Evolutionary conservation across 148 eudicot genomes (phyloP).

Genomic region (Chenopodium album): DNA sequence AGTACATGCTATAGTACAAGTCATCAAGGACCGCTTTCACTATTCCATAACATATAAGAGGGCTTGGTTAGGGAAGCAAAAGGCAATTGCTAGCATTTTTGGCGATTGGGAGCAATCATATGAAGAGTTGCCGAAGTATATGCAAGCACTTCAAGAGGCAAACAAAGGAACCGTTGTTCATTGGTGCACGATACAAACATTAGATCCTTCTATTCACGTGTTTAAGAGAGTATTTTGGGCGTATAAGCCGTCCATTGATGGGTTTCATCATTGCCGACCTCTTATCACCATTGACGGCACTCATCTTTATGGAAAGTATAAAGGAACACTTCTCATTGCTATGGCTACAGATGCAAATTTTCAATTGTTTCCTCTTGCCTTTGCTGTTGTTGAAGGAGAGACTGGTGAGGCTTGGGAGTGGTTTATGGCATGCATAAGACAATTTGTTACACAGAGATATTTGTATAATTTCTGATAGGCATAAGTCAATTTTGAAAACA

Average conservation of each 20-base stretch:
- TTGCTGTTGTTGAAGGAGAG: no score
- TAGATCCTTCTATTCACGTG: neutral
- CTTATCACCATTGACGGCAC: no score
- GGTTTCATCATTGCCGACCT: no score
- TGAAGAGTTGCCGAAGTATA: neutral
- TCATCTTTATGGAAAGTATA: no score
- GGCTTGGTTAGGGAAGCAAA: constrained; percentile 13
- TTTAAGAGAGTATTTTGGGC: constrained; percentile 13
- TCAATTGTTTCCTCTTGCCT: no score
- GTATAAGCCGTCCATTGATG: neutral
- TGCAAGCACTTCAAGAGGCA: constrained; percentile 1
- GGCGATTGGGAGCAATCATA: constrained; percentile 7
- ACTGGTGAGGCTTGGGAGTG: no score
- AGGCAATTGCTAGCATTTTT: neutral
- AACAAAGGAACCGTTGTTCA: neutral
- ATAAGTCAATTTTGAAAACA: no score
- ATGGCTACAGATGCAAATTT: no score
- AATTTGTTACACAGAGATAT: no score
- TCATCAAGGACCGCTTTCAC: neutral
- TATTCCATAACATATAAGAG: neutral
- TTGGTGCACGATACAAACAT: neutral
- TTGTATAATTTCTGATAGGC: no score
- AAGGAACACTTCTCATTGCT: no score
- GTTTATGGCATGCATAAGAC: no score
- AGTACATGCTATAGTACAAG: neutral